Evolutionary conservation across 140 eudicot species (phyloP), one percentile per base, ranked within the genome.

Genomic region (Ambrosia hybrid): DNA sequence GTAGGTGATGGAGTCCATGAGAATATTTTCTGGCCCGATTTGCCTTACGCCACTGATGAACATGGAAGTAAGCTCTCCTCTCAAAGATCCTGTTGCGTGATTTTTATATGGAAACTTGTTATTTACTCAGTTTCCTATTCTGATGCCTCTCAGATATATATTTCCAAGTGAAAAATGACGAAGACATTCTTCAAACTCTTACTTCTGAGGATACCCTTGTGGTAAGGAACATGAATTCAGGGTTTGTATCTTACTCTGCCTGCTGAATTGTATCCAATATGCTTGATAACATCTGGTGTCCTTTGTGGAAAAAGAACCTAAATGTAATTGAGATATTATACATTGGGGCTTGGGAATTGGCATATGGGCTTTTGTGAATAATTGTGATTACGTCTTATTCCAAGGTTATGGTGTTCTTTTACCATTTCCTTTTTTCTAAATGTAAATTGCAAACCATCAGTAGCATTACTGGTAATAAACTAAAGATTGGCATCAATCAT

Each of bases 1-100:
- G 71, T 83, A 1, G 83, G 75, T 79, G 83, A 88, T 13, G 91
- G 88, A 55, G 81, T 90, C 43, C 90, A 84, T 65, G 92, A 94
- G 58, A 88, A 90, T 76, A 84, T 93, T 62, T 93, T 90, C 85
- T 93, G 96, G 97, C 98, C 97, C 36, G 98, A 90, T 71, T 80
- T 93, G 80, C 97, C 98, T 59, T 93, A 93, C 76, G 86, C 86
- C 65, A 93, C 99, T 4, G 99, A 88, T 70, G 97, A 93, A 81
- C 86, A 85, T 81, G 99, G 96, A 79, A 88, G 99, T 93, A 77
- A 83, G 97, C 75, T 70, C 49, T 59, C 48, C 26, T 37, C 38
- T 53, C 64, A 59, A 33, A 3, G 6, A 49, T 57, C 59, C 33
- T 38, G 5, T 65, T 26, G 38, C 30, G 4, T 51, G 26, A 34